Evolutionary conservation across 352 stramenopile genomes (phyloP), one percentile per base, ranked within the genome.

Genomic region (Pythium grandisporangium): DNA sequence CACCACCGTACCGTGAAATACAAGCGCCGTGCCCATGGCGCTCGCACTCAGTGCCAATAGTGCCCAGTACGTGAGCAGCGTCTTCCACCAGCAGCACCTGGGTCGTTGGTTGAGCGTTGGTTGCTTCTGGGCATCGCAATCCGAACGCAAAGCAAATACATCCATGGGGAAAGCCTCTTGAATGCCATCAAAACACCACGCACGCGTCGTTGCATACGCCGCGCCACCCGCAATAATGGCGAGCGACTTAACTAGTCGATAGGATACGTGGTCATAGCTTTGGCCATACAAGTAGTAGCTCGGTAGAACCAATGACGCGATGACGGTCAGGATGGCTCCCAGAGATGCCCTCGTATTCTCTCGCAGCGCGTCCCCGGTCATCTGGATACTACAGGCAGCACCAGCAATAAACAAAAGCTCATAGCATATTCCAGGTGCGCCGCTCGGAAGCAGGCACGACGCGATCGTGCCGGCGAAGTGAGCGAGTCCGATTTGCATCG

Each of bases 381-480:
- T 48, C 22, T 22, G 48, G 27, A 61, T 57, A 16, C 36, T 43
- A 19, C 29, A 53, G 1, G 53, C 39, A 19, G 53, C 42, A 8
- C 53, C 53, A n/a, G 40, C 13, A 2, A 35, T 33, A 27, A 47
- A 57, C 30, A 60, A 32, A 33, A 55, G 1, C 19, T 60, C 52
- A 17, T 52, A 60, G 19, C 43, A 11, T 12, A 42, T 1, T 14
- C 23, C 29, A 3, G 37, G 32, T 5, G 22, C 4, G 0, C 30
- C 42, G 7, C 35, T 20, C 13, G 53, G 53, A n/a, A 61, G 11
- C 21, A 53, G 25, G 24, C 37, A 45, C 21, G 37, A 35, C 8
- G 45, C 45, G 16, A 53, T 29, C 6, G 29, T 6, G 14, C 47
- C 48, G 21, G 51, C 49, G 12, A 43, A 12, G 8, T 44, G 23